Evolutionary conservation across 202 grass and related monocot species (phyloP).

Genomic region (Tripidium arundinaceum): DNA sequence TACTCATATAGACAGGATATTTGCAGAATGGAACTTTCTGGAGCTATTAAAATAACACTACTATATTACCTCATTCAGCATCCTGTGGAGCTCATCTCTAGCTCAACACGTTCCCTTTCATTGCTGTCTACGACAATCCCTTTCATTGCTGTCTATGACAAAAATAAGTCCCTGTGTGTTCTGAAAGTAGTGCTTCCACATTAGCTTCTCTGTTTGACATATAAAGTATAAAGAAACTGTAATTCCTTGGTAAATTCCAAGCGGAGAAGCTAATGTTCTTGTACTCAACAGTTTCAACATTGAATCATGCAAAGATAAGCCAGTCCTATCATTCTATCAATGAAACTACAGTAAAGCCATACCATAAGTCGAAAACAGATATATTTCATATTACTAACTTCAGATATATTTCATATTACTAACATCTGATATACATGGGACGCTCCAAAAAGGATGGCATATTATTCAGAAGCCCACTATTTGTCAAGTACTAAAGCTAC

Average conservation of each 20-base stretch:
- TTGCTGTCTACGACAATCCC: too few species aligned
- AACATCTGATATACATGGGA: not conserved
- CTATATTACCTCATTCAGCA: constrained; percentile 83
- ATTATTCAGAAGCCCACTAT: not conserved
- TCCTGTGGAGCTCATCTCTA: constrained; percentile 93
- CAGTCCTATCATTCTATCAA: not conserved
- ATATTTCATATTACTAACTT: not conserved
- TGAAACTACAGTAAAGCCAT: not conserved
- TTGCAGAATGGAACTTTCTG: not conserved
- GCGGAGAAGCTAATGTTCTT: constrained; percentile 99
- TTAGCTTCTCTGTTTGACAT: constrained; percentile 70
- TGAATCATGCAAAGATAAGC: constrained; percentile 58
- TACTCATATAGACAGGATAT: not conserved
- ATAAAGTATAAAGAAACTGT: constrained; percentile 11
- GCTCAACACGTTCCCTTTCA: constrained; percentile 96
- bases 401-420: not conserved
- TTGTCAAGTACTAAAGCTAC: not conserved
- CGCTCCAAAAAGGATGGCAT: not conserved
- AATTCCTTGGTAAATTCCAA: constrained; percentile 48
- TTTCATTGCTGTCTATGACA: constrained; percentile 95
- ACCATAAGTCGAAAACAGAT: not conserved
- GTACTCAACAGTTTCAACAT: constrained; percentile 98
- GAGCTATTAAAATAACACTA: not conserved
- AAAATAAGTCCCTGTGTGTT: constrained; percentile 99
- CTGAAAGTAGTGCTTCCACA: constrained; percentile 99